Conservation (phyloP, 768 basidiomycete genomes). For the Russula abietina region DNA sequence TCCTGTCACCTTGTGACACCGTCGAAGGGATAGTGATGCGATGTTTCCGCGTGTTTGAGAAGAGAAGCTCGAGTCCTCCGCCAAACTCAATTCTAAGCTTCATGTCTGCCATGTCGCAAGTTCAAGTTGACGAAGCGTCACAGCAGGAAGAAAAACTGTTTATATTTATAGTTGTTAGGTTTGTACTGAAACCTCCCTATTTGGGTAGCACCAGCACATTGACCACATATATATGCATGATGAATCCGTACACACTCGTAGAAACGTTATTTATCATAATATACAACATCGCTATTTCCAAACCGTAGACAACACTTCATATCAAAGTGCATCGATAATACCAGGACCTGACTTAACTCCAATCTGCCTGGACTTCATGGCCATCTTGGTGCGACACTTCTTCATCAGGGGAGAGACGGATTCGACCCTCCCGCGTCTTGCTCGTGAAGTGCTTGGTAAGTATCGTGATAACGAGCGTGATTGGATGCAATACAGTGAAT, state of each 20-base stretch:
- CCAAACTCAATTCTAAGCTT: conserved; percentile 67
- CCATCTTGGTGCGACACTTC: neutral
- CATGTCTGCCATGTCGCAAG: conserved; percentile 24
- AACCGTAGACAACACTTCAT: neutral
- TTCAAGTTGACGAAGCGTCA: neutral
- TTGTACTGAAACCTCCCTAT: neutral
- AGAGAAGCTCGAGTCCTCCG: conserved; percentile 83
- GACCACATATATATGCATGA: neutral
- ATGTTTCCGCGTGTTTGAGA: conserved; percentile 63
- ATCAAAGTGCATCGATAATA: neutral
- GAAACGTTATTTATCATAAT: neutral
- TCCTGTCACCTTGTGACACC: conserved; percentile 32
- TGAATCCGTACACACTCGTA: neutral
- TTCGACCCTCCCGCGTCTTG: conserved; percentile 32
- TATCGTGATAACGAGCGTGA: conserved; percentile 45
- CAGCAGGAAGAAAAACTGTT: neutral
- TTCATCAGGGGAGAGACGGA: conserved; percentile 42
- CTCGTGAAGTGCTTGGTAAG: conserved; percentile 35
- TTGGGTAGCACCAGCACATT: neutral
- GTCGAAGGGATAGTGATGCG: conserved; percentile 45
- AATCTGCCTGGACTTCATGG: conserved; percentile 18
- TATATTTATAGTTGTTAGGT: conserved; percentile 2
- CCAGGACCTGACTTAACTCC: conserved; percentile 9
- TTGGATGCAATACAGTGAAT: conserved; percentile 63
- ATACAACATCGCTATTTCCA: neutral